A percentile compares a stretch with the other conserved stretches of the same genome.
Conservation (phyloP, 495 filamentous ascomycete species). For the Xylaria palmicola region DNA sequence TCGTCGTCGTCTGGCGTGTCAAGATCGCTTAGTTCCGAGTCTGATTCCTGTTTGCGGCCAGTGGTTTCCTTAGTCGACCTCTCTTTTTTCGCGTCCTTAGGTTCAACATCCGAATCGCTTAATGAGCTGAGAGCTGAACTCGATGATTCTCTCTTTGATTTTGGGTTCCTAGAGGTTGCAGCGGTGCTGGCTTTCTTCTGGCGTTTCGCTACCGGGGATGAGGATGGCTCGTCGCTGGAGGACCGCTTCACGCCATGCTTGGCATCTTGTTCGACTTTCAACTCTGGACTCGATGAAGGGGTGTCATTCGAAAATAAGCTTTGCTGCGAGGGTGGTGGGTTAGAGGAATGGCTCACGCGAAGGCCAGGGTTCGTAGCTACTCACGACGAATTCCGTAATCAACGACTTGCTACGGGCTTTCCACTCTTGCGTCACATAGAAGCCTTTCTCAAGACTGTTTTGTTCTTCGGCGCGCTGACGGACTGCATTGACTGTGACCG, state of each 20-base stretch:
- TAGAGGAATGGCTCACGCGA: constrained; percentile 14
- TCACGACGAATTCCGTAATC: constrained; percentile 70
- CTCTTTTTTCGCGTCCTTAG: constrained; percentile 25
- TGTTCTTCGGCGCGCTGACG: constrained; percentile 66
- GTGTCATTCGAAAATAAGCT: constrained; percentile 19
- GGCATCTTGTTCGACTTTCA: constrained; percentile 18
- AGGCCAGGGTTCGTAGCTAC: constrained; percentile 31
- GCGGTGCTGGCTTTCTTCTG: constrained; percentile 29
- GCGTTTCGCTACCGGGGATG: constrained; percentile 28
- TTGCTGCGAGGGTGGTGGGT: constrained; percentile 21
- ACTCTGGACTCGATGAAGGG: constrained; percentile 9
- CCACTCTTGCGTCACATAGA: constrained; percentile 71
- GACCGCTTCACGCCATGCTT: constrained; percentile 34
- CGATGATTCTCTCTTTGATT: constrained; percentile 32
- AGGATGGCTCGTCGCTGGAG: constrained; percentile 25
- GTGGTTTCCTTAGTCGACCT: constrained; percentile 22
- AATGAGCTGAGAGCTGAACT: constrained; percentile 28
- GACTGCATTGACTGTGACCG: constrained; percentile 70
- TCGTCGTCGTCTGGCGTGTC: constrained; percentile 26
- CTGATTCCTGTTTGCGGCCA: constrained; percentile 22
- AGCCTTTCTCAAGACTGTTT: constrained; percentile 63
- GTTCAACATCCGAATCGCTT: constrained; percentile 29
- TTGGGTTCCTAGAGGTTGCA: constrained; percentile 19
- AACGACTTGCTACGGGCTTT: constrained; percentile 75
- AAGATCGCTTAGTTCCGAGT: constrained; percentile 31